phyloP scores from a whole-genome alignment of 1,284 basidiomycete genomes.

The Trichosporon ovoides region DNA sequence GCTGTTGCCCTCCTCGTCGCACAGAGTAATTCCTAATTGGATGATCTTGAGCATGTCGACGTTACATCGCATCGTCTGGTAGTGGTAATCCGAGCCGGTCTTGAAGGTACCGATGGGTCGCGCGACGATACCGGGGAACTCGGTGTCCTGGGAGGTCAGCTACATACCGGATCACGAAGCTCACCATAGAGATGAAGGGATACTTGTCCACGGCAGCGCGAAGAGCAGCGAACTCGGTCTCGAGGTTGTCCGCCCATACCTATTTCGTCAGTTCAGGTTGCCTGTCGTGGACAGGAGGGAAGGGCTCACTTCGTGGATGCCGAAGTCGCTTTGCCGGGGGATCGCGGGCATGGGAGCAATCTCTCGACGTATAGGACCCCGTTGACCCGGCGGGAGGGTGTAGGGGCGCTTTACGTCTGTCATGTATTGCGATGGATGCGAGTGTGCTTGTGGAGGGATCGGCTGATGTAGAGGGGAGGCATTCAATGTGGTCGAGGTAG shows the following conservation, averaged over 20 bases:
- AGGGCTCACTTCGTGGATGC: conserved; percentile 42
- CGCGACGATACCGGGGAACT: conserved; percentile 97
- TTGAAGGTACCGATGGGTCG: conserved; percentile 94
- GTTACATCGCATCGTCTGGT: conserved; percentile 98
- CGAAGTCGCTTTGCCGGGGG: conserved; percentile 32
- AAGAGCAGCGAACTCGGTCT: conserved; percentile 82
- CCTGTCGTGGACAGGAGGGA: neutral
- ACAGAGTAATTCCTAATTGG: conserved; percentile 90
- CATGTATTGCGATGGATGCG: neutral
- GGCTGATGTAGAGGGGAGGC: neutral
- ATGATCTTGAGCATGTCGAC: conserved; percentile 98
- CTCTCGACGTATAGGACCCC: conserved; percentile 1
- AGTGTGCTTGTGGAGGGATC: no score
- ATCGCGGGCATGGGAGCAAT: conserved; percentile 12
- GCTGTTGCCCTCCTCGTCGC: conserved; percentile 86
- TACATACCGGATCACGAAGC: conserved; percentile 23
- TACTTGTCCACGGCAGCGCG: conserved; percentile 82
- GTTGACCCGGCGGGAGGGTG: conserved; percentile 4
- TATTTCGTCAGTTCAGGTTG: no score
- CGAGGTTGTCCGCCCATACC: conserved; percentile 92
- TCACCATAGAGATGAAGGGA: conserved; percentile 92
- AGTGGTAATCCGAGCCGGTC: conserved; percentile 96
- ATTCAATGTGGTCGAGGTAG: neutral
- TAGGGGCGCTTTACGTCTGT: conserved; percentile 1
- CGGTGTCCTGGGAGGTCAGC: conserved; percentile 69